Percentiles rank a stretch among this genome's conserved stretches.
These are phyloP conservation scores for Brassica incana DNA, from an alignment of 345 rosid species.

Conservation along the genomic window DNA sequence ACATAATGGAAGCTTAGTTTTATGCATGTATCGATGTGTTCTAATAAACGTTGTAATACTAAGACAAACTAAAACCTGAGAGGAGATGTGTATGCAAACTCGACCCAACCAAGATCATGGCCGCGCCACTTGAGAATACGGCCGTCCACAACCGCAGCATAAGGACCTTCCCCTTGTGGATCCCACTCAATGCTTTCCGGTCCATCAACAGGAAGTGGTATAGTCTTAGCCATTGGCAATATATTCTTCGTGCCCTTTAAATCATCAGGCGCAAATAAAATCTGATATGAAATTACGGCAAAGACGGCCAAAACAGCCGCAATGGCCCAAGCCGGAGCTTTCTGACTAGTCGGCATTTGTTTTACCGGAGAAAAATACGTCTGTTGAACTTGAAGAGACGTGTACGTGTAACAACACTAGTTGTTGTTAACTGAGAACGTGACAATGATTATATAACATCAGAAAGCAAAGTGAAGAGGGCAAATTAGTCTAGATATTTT, in stretches of 20 bases:
- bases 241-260: conserved; percentile 7
- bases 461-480: not conserved
- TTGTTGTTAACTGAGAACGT: not conserved
- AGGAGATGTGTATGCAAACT: not conserved
- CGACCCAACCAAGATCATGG: conserved; percentile 49
- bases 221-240: conserved; percentile 27
- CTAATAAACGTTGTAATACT: not conserved
- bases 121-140: conserved; percentile 43
- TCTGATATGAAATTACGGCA: not conserved
- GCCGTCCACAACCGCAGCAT: conserved; percentile 33
- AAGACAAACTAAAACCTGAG: not conserved
- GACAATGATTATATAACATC: not conserved
- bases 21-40: not conserved
- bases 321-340: conserved; percentile 1
- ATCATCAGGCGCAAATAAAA: not conserved
- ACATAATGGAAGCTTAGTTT: no score
- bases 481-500: not conserved
- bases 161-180: conserved; percentile 39
- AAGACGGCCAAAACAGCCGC: conserved; percentile 18
- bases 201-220: conserved; percentile 29
- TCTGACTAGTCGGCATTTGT: conserved; percentile 10
- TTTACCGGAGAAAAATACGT: not conserved
- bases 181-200: conserved; percentile 40
- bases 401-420: not conserved
- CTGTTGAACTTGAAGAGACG: conserved; percentile 1